Evolutionary conservation across 2,329 filamentous ascomycete genomes (phyloP).

Genomic region (Epichloe bromicola): DNA sequence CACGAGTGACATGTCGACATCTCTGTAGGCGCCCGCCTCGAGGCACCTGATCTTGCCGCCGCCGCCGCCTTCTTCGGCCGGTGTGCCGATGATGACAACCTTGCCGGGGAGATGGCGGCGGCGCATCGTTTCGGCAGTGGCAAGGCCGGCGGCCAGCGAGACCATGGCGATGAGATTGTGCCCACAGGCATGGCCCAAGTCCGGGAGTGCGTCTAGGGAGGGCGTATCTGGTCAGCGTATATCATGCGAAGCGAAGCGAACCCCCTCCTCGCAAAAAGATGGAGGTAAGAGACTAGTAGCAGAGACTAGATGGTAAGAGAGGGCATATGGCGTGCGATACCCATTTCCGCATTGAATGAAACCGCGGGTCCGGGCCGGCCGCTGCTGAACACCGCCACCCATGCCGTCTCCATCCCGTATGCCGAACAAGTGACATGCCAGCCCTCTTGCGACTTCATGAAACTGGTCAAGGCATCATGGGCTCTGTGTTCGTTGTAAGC

Average conservation of each 20-base stretch:
- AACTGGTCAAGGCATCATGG: constrained; percentile 26
- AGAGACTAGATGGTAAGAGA: not conserved
- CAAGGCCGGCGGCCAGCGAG: constrained; percentile 32
- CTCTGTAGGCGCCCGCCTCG: constrained; percentile 24
- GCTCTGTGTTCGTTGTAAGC: constrained; percentile 28
- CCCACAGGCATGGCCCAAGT: constrained; percentile 38
- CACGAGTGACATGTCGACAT: constrained; percentile 11
- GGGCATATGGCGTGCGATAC: constrained; percentile 3
- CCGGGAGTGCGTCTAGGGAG: constrained; percentile 25
- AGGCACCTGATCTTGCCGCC: constrained; percentile 34
- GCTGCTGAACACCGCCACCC: constrained; percentile 27
- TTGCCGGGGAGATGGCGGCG: constrained; percentile 28
- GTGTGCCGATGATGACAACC: constrained; percentile 35
- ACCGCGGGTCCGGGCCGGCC: constrained; percentile 22
- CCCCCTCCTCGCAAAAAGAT: too few species aligned
- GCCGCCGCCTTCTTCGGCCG: constrained; percentile 31
- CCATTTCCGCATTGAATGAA: constrained; percentile 28
- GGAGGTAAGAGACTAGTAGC: too few species aligned
- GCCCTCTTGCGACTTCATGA: constrained; percentile 18
- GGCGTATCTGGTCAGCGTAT: not conserved
- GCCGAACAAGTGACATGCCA: constrained; percentile 28
- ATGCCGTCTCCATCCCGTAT: constrained; percentile 30
- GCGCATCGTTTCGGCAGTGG: constrained; percentile 30
- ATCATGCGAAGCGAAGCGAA: not conserved
- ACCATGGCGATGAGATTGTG: constrained; percentile 33